phyloP scores from a whole-genome alignment of 129 eudicot species.

The Flaveria ramosissima region DNA sequence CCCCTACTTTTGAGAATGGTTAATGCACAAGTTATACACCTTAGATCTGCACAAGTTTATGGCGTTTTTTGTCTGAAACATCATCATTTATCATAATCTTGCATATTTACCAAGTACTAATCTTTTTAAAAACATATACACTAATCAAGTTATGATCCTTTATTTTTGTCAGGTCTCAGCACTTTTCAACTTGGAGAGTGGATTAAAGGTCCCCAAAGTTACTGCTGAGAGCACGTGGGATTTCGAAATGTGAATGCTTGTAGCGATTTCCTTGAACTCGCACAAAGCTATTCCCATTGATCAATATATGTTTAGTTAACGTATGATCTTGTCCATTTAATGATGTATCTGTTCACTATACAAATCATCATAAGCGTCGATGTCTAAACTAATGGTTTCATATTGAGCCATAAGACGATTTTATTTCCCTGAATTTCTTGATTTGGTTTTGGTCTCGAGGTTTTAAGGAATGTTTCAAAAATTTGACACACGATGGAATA shows the following conservation, averaged over 20 bases:
- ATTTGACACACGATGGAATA: background rate
- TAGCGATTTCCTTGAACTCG: constrained; percentile 6
- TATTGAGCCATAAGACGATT: constrained; percentile 35
- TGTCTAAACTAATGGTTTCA: constrained; percentile 33
- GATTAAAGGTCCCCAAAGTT: constrained; percentile 56
- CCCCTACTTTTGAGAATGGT: background rate
- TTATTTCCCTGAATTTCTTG: constrained; percentile 2
- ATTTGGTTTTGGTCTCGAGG: background rate
- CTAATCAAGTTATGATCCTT: background rate
- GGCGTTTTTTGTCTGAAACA: no score
- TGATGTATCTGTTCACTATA: constrained; percentile 28
- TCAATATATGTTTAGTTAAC: constrained; percentile 11
- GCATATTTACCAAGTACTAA: background rate
- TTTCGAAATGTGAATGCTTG: constrained; percentile 61
- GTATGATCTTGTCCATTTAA: constrained; percentile 15
- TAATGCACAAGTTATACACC: background rate
- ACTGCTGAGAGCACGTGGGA: constrained; percentile 86
- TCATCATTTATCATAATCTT: background rate
- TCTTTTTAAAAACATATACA: background rate
- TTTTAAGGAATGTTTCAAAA: background rate
- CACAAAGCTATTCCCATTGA: constrained; percentile 14
- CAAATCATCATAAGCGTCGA: constrained; percentile 27
- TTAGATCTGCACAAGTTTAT: no score
- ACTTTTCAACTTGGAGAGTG: constrained; percentile 59
- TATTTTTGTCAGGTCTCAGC: constrained; percentile 58